Evolutionary conservation across 108 stramenopile genomes (phyloP).

Genomic region (Skeletonema menzelii): DNA sequence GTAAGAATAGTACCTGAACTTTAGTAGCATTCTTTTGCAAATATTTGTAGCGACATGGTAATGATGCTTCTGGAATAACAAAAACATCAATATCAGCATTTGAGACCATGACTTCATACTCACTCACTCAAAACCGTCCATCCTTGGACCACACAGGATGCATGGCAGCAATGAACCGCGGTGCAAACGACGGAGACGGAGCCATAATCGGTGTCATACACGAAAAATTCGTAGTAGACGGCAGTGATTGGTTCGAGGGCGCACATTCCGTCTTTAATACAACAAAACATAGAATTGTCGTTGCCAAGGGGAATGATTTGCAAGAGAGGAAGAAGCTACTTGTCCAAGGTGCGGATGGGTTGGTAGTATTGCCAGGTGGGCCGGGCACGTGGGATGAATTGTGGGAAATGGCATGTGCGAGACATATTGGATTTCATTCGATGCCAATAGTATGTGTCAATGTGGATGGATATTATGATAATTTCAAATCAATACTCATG

Average conservation of each 20-base stretch:
- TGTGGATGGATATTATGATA: conserved; percentile 82
- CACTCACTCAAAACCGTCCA: background rate
- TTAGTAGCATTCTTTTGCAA: too few species aligned
- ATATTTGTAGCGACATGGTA: too few species aligned
- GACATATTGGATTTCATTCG: conserved; percentile 66
- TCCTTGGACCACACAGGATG: conserved; percentile 52
- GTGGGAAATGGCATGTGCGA: conserved; percentile 91
- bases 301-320: conserved; percentile 82
- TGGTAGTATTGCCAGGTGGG: conserved; percentile 95
- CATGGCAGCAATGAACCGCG: conserved; percentile 92
- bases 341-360: conserved; percentile 75
- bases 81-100: too few species aligned
- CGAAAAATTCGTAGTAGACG: conserved; percentile 88
- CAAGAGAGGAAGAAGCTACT: conserved; percentile 85
- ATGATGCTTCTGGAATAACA: too few species aligned
- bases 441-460: conserved; percentile 89
- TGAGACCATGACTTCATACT: too few species aligned
- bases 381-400: conserved; percentile 93
- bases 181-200: conserved; percentile 68
- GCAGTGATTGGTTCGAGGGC: conserved; percentile 59
- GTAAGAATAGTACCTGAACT: too few species aligned
- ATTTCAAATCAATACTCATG: conserved; percentile 69
- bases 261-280: conserved; percentile 62
- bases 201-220: conserved; percentile 90
- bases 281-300: conserved; percentile 60